phyloP scores from a whole-genome alignment of 2,329 filamentous ascomycete genomes.

The Blumeria graminis region DNA sequence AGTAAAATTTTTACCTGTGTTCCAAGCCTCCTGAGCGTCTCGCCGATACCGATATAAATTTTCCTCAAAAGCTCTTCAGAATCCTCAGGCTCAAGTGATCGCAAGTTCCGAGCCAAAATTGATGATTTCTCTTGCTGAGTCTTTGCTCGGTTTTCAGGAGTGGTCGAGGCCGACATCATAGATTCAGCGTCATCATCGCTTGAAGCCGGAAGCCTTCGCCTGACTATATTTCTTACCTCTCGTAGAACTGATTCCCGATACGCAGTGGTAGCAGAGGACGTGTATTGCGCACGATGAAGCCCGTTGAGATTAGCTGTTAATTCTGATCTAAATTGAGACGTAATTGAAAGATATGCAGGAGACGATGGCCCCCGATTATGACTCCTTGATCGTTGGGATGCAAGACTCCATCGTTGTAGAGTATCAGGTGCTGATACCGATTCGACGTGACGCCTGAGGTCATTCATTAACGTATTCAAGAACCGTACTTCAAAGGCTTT shows the following conservation, averaged over 20 bases:
- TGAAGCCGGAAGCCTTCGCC: conserved; percentile 68
- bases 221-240: conserved; percentile 68
- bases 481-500: conserved; percentile 70
- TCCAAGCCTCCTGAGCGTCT: conserved; percentile 62
- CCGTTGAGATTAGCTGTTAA: conserved; percentile 51
- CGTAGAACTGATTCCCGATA: conserved; percentile 67
- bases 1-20: conserved; percentile 88
- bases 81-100: conserved; percentile 59
- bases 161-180: conserved; percentile 63
- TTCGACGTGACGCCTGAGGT: conserved; percentile 60
- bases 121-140: conserved; percentile 65
- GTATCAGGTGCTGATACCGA: conserved; percentile 48
- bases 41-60: conserved; percentile 70
- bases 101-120: conserved; percentile 66
- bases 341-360: conserved; percentile 56
- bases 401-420: conserved; percentile 60
- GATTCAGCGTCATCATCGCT: conserved; percentile 76
- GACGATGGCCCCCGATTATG: conserved; percentile 41
- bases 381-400: conserved; percentile 48
- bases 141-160: conserved; percentile 36
- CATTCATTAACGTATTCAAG: conserved; percentile 49
- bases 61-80: conserved; percentile 61
- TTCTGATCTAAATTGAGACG: conserved; percentile 41
- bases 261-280: conserved; percentile 51
- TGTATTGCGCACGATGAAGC: conserved; percentile 46